Evolutionary conservation across 305 asterid genomes (phyloP), one percentile per base, ranked within the genome.

Genomic region (Solanum hybrid): DNA sequence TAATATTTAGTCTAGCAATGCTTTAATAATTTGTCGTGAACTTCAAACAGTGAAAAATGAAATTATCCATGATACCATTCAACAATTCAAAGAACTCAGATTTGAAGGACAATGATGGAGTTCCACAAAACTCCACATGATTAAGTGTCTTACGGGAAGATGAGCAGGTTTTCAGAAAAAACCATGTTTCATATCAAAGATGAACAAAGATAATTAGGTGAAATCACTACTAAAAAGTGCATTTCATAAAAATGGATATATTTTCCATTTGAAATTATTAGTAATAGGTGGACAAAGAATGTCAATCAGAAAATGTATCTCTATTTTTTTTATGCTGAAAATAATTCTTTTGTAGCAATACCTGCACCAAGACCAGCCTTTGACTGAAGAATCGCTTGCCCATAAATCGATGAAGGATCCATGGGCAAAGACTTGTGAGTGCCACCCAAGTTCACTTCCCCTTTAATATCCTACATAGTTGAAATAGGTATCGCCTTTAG

Each of bases 311-410:
- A 51, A 10, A 51, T 51, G 46, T 18, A 84, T 51, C 88, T 51
- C 39, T 81, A 18, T 84, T 84, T 81, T 20, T 26, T 20, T 26
- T 20, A 78, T 85, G 33, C 73, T 64, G 29, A 90, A 31, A 42
- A 89, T 74, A 46, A 77, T 26, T 31, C 40, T 57, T 88, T 85
- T 37, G 69, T 87, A 71, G 42, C 40, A 36, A 89, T 94, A 98
- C 99, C 99, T 94, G 98, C 95, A 91, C 98, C 98, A 88, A 98
- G 92, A 91, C 99, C 99, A 94, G 99, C 95, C 92, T 98, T 98
- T 33, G 99, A 95, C 92, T 96, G 99, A 86, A 97, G 98, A 93
- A 98, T 96, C 20, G 99, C 97, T 92, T 97, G 99, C 87, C 99
- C 99, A 90, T 98, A 98, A 61, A 97, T 94, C 2, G 99, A 98